Conservation (phyloP, 768 basidiomycete genomes). For the Mycena amicta region DNA sequence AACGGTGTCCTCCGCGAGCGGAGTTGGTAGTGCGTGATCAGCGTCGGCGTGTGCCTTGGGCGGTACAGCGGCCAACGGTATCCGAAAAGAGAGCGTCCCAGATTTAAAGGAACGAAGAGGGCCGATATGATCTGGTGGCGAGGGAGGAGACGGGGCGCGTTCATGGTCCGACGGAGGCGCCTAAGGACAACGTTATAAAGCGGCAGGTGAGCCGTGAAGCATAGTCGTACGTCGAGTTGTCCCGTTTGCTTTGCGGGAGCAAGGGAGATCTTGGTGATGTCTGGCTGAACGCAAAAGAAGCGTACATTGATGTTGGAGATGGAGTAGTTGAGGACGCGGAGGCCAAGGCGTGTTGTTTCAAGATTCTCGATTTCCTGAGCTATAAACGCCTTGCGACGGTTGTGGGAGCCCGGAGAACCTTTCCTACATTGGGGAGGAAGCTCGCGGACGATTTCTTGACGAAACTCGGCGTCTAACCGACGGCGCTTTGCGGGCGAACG, state of each 20-base stretch:
- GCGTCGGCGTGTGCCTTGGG: background rate
- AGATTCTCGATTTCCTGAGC: conserved; percentile 9
- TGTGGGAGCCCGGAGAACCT: background rate
- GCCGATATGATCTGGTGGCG: background rate
- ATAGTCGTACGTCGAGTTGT: background rate
- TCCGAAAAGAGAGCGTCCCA: conserved; percentile 15
- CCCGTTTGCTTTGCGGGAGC: conserved; percentile 6
- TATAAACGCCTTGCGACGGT: conserved; percentile 8
- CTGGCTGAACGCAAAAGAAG: conserved; percentile 6
- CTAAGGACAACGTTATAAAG: background rate
- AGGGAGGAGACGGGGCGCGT: background rate
- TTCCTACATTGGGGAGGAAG: conserved; percentile 15
- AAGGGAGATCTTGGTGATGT: conserved; percentile 13
- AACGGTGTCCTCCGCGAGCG: background rate
- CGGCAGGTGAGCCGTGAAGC: background rate
- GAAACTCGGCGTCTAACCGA: background rate
- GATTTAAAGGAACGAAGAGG: conserved; percentile 20
- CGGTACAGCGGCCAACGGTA: background rate
- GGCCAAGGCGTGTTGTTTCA: conserved; percentile 8
- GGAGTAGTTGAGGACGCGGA: background rate
- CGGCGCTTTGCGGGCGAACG: conserved; percentile 11
- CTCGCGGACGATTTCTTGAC: background rate
- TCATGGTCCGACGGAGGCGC: background rate
- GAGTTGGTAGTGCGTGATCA: background rate
- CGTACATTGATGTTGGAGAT: background rate